A percentile compares a stretch with the other conserved stretches of the same genome.
Conservation (phyloP, 441 rosid species). For the Populus trichocarpa region DNA sequence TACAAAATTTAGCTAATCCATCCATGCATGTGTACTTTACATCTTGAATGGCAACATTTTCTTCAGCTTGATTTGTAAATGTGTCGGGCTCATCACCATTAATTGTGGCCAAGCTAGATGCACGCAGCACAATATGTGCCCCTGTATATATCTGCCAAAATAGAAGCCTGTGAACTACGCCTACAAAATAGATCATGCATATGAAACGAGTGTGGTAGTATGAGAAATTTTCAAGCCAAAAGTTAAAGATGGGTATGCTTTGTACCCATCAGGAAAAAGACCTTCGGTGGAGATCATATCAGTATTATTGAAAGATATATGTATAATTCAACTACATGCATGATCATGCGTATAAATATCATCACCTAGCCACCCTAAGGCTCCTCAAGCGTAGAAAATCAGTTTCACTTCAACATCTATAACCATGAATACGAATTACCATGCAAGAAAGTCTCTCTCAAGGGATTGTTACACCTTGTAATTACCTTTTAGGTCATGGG, state of each 20-base stretch:
- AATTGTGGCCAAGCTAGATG: too few relatives aligned
- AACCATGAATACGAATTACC: constrained; percentile 6
- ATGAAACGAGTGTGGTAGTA: not conserved
- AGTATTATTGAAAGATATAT: too few relatives aligned
- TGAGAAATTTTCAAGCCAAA: not conserved
- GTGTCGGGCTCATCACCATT: too few relatives aligned
- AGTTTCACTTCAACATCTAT: not conserved
- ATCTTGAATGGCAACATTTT: too few relatives aligned
- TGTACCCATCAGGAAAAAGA: not conserved
- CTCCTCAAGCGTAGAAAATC: not conserved
- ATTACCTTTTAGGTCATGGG: constrained; percentile 28
- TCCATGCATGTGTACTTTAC: too few relatives aligned
- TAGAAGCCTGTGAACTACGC: too few relatives aligned
- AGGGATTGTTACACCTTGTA: constrained; percentile 34
- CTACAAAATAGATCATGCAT: too few relatives aligned
- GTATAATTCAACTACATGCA: not conserved
- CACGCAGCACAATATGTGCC: too few relatives aligned
- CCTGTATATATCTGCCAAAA: too few relatives aligned
- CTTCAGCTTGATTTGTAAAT: too few relatives aligned
- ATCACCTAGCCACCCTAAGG: not conserved
- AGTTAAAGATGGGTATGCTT: not conserved
- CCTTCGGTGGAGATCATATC: too few relatives aligned
- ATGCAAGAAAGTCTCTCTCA: constrained; percentile 13
- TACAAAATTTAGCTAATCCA: not conserved
- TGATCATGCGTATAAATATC: not conserved